Evolutionary conservation across 768 basidiomycete species (phyloP), one percentile per base, ranked within the genome.

Genomic region (Cystofilobasidium bisporidii): DNA sequence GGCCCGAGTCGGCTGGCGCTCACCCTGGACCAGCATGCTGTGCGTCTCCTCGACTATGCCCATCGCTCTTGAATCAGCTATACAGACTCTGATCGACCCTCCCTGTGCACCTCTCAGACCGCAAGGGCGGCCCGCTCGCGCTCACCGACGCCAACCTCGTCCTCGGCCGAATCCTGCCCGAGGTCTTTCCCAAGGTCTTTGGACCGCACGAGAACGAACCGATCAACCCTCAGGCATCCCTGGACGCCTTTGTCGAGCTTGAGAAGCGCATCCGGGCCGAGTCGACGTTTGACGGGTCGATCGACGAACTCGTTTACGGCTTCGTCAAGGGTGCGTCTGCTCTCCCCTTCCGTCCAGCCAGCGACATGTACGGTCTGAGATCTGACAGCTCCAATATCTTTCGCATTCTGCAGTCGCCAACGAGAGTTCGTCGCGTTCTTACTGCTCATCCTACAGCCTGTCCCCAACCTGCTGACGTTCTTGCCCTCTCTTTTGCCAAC

Each of bases 141-240:
- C 70, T 73, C 30, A 75, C 75, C 43, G 75, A 75, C 56, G 75
- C 75, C 38, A 75, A 75, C 50, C 65, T 74, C 24, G 60, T 72
- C 24, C 73, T 74, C 38, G 73, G 73, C 22, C 71, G 72, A 10
- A 66, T 74, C 15, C 26, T 72, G 11, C 72, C 72, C 6, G 45
- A 50, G 20, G 62, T 70, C 53, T 74, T 74, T 45, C 65, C 65
- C 11, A 61, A 60, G 33, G 65, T 66, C 50, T 73, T 73, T 38
- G 72, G 72, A 1, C 61, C 68, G 9, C 57, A 60, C 17, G 71
- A 66, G n/a, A 64, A 73, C 45, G 59, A 65, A 26, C 65, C 72
- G 0, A 67, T 74, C 32, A 71, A 72, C 55, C 36, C 67, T 12
- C 36, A 63, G 5, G 70, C 70, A 2, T 69, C 69, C 0, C 32